Conservation (phyloP, 768 basidiomycete genomes). For the Russula emetica region DNA sequence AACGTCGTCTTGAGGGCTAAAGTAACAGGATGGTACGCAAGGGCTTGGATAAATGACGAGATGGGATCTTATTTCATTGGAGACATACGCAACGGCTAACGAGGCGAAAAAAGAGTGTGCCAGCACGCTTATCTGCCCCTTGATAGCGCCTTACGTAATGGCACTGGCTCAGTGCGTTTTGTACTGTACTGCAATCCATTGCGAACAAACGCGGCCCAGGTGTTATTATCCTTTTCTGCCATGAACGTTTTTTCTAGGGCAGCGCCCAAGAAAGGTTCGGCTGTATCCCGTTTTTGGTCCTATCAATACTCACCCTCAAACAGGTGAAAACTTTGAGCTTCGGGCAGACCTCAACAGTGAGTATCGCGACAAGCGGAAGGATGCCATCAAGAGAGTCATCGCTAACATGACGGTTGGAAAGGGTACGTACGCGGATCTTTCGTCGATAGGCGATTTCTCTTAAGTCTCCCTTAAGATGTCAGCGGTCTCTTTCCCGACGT, state of each 20-base stretch:
- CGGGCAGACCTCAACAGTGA: conserved; percentile 96
- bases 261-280: conserved; percentile 31
- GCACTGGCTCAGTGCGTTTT: too few relatives aligned
- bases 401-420: conserved; percentile 99
- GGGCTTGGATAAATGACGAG: too few relatives aligned
- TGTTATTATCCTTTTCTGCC: background rate
- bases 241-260: conserved; percentile 29
- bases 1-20: too few relatives aligned
- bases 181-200: background rate
- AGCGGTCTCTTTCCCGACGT: conserved; percentile 96
- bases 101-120: too few relatives aligned
- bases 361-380: conserved; percentile 91
- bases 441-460: background rate
- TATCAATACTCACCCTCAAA: conserved; percentile 17
- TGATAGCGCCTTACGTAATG: background rate
- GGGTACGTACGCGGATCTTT: conserved; percentile 47
- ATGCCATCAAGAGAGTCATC: conserved; percentile 97
- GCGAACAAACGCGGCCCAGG: background rate
- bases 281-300: background rate
- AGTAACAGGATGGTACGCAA: too few relatives aligned
- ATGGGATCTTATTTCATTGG: too few relatives aligned
- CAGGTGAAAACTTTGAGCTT: conserved; percentile 96
- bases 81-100: too few relatives aligned
- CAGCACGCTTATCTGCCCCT: too few relatives aligned
- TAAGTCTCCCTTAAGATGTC: conserved; percentile 54